Evolutionary conservation across 129 eudicot genomes (phyloP), one percentile per base, ranked within the genome.

Genomic region (Flaveria robusta): DNA sequence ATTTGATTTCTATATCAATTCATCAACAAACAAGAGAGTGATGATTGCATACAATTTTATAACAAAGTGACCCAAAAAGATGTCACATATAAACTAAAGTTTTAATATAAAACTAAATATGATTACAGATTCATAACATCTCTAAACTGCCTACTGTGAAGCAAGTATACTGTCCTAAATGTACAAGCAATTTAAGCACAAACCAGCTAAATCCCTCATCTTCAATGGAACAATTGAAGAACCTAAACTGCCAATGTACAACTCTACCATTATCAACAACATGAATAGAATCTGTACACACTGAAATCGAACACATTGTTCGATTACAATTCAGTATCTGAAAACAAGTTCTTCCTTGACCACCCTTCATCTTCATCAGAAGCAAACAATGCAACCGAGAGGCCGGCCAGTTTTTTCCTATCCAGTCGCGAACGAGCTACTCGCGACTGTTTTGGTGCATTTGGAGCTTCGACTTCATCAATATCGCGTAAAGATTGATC

Each of bases 301-400:
- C 64, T 29, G 56, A 73, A 66, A 27, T 46, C 45, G 66, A 76
- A 34, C 52, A 29, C 5, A 2, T 46, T 59, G 31, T 70, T 65
- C n/a, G 24, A 65, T 39, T 75, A 49, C 74, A 77, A 34, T 5
- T 34, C 39, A 34, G 39, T 34, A 34, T 34, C 39, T 34, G 39
- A 31, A 58, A 83, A 80, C 68, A 88, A 78, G 2, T 70, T 80
- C 20, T 81, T 85, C 74, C 81, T 74, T 1, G 85, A 78, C 87
- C 80, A 51, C n/a, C 77, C 31, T 20, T 45, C 85, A 45, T 84
- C 82, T 20, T 66, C 82, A 60, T 68, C 85, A 19, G 64, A 78
- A 76, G 89, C 80, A 86, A 92, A 92, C 63, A 92, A 82, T 18
- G 92, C 86, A 37, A 92, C 92, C 7, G 97, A 80, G 64, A 92